Percentiles rank a stretch among this genome's conserved stretches.
These are phyloP conservation scores for Salix brachista DNA, from an alignment of 345 rosid genomes.

Conservation along the genomic window DNA sequence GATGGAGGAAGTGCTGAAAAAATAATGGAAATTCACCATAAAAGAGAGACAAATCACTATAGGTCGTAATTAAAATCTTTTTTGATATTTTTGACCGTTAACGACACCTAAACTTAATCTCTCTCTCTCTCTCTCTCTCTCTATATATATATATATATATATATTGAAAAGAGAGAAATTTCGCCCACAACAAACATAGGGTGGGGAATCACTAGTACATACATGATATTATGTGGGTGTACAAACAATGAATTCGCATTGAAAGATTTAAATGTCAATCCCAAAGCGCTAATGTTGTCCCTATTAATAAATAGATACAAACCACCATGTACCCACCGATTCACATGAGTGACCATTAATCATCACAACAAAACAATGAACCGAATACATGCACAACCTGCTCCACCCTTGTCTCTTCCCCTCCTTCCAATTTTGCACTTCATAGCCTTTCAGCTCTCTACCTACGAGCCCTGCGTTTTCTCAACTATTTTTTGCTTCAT, in stretches of 20 bases:
- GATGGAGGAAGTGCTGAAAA: no score
- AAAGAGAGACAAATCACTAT: no score
- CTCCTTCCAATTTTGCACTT: conserved; percentile 12
- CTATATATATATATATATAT: no score
- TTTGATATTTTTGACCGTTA: no score
- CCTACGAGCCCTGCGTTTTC: not conserved
- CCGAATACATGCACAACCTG: conserved; percentile 5
- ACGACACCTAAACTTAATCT: no score
- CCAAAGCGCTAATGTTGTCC: conserved; percentile 11
- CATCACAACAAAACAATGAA: conserved; percentile 38
- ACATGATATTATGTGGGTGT: not conserved
- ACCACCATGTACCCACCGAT: conserved; percentile 27
- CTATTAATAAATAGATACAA: conserved; percentile 27
- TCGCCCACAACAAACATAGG: no score
- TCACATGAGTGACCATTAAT: conserved; percentile 31
- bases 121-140: no score
- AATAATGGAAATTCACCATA: no score
- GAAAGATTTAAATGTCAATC: not conserved
- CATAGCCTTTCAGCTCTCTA: not conserved
- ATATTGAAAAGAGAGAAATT: no score
- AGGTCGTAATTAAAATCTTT: no score
- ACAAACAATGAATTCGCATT: not conserved
- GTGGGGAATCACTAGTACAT: not conserved
- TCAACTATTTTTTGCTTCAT: not conserved
- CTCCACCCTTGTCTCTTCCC: conserved; percentile 30